Conservation (phyloP, 2,329 filamentous ascomycete species). For the Hypoxylon sp. region DNA sequence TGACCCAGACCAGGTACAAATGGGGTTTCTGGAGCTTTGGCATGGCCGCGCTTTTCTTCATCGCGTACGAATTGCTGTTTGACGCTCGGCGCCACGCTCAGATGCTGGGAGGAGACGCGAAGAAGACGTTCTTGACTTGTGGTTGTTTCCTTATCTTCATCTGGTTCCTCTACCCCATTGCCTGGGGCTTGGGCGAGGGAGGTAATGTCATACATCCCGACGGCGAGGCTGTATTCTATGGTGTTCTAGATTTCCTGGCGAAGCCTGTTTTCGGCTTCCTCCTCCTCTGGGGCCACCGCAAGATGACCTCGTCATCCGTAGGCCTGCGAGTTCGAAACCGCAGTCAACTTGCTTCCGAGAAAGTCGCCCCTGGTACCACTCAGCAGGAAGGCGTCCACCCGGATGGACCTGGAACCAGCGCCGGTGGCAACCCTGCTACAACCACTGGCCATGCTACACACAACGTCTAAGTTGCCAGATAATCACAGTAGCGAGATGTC, state of each 20-base stretch:
- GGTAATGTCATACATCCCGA: constrained; percentile 72
- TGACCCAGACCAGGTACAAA: constrained; percentile 69
- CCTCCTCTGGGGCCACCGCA: constrained; percentile 68
- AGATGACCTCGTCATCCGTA: constrained; percentile 64
- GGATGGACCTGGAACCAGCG: constrained; percentile 34
- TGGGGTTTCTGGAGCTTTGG: constrained; percentile 72
- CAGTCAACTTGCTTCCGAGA: constrained; percentile 33
- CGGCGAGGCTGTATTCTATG: constrained; percentile 73
- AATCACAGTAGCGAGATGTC: too few species aligned
- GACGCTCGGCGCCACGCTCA: constrained; percentile 65
- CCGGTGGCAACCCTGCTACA: constrained; percentile 18
- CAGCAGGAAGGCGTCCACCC: constrained; percentile 20
- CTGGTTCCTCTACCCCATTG: constrained; percentile 71
- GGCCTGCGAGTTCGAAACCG: constrained; percentile 55
- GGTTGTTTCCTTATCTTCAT: constrained; percentile 66
- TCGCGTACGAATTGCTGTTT: constrained; percentile 65
- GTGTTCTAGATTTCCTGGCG: constrained; percentile 69
- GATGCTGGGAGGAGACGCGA: constrained; percentile 61
- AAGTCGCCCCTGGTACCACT: constrained; percentile 23
- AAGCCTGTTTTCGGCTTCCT: constrained; percentile 70
- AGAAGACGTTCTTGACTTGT: constrained; percentile 60
- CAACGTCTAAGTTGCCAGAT: constrained; percentile 1
- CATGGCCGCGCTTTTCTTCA: constrained; percentile 62
- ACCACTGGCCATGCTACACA: background rate
- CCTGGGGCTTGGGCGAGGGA: constrained; percentile 69